Percentiles rank a stretch among this genome's conserved stretches.
Evolutionary conservation across 257 asterid species (phyloP).

Genomic region (Apocynum venetum): DNA sequence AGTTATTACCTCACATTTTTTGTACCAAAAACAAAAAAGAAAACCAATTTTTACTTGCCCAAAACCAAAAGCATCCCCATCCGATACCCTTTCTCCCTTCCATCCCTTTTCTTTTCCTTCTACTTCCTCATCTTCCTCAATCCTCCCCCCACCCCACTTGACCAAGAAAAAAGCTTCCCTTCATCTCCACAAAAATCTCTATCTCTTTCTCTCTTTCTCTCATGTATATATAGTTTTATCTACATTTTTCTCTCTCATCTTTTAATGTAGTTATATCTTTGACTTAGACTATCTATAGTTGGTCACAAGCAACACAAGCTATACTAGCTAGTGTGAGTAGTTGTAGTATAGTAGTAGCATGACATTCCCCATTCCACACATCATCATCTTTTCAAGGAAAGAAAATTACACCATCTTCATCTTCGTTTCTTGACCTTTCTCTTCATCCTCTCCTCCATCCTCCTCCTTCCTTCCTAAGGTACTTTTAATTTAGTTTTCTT

Average conservation of each 20-base stretch:
- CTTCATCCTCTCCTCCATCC: background rate
- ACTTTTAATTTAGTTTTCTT: background rate
- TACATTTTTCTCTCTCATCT: conserved; percentile 24
- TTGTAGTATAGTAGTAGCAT: background rate
- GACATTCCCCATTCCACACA: background rate
- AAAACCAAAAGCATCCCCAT: no score
- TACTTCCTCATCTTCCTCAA: no score
- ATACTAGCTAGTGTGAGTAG: background rate
- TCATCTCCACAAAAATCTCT: background rate
- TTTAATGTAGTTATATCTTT: conserved; percentile 36
- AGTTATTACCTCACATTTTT: conserved; percentile 2
- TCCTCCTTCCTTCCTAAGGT: background rate
- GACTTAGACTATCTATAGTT: conserved; percentile 56
- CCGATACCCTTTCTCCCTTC: background rate
- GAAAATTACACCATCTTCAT: background rate
- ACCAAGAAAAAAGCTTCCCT: background rate
- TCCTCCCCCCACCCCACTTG: background rate
- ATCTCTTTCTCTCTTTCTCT: background rate
- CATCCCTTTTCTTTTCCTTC: background rate
- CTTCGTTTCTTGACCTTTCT: background rate
- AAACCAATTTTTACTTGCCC: background rate
- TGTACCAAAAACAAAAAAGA: background rate
- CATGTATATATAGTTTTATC: no score
- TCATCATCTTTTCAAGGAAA: background rate
- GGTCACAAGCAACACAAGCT: conserved; percentile 37